phyloP scores from a whole-genome alignment of 345 rosid species.

The Salix arbutifolia region DNA sequence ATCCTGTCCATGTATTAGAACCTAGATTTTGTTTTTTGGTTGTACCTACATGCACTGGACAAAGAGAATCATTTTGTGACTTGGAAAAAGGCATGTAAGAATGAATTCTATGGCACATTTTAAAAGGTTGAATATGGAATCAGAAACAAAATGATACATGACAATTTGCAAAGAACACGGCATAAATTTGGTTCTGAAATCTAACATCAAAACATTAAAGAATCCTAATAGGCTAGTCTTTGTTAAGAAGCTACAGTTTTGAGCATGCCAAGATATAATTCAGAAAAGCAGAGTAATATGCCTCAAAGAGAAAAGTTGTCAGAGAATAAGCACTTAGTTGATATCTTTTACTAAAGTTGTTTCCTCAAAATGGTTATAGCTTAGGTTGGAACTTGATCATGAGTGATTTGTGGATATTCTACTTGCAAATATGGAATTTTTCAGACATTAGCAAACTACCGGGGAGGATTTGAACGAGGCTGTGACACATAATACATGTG shows the following conservation, averaged over 20 bases:
- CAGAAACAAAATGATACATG: not conserved
- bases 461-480: not conserved
- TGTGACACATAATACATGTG: not conserved
- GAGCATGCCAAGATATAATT: not conserved
- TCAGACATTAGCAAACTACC: not conserved
- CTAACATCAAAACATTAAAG: not conserved
- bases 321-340: not conserved
- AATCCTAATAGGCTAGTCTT: not conserved
- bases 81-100: not conserved
- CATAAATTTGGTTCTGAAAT: not conserved
- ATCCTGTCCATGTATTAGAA: slow-evolving; percentile 7
- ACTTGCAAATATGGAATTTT: not conserved
- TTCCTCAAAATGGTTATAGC: not conserved
- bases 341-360: not conserved
- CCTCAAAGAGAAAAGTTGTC: not conserved
- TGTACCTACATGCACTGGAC: slow-evolving; percentile 11
- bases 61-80: not conserved
- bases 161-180: not conserved
- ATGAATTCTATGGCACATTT: not conserved
- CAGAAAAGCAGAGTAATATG: not conserved
- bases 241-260: not conserved
- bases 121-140: not conserved
- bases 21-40: slow-evolving; percentile 7
- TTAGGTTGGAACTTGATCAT: not conserved
- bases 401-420: not conserved